A percentile compares a stretch with the other conserved stretches of the same genome.
phyloP scores from a whole-genome alignment of 1,284 basidiomycete species.

The Ustilago esculenta region DNA sequence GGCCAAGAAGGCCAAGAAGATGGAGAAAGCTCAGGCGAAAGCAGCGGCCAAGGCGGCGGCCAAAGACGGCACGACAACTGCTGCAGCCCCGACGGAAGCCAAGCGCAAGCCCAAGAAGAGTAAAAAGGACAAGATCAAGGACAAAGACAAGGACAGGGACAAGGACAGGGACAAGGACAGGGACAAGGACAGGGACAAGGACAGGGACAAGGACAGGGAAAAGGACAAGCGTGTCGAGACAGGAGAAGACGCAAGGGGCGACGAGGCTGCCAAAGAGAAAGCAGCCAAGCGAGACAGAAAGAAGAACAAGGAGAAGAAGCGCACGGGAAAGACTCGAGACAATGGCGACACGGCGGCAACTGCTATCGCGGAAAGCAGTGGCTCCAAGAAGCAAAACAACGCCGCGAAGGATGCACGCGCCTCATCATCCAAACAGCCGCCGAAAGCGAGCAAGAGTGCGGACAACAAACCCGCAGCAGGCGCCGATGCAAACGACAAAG shows the following conservation, averaged over 20 bases:
- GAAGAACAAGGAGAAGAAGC: conserved; percentile 12
- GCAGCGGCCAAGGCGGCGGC: conserved; percentile 3
- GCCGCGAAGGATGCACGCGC: no score
- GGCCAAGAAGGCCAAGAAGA: conserved; percentile 34
- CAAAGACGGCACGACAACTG: background rate
- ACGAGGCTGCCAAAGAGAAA: conserved; percentile 7
- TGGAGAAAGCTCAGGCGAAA: conserved; percentile 12
- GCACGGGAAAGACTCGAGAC: background rate
- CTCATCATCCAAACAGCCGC: background rate
- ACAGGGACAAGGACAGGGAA: conserved; percentile 16
- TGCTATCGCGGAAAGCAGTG: background rate
- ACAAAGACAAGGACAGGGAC: no score
- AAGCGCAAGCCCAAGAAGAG: conserved; percentile 11
- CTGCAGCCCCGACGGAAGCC: background rate
- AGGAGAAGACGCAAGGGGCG: background rate
- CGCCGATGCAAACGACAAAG: background rate
- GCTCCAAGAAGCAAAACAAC: background rate
- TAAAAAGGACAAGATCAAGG: conserved; percentile 12
- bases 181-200: no score
- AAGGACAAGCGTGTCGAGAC: conserved; percentile 10
- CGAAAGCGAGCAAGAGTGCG: conserved; percentile 8
- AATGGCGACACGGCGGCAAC: background rate
- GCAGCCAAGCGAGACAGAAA: conserved; percentile 3
- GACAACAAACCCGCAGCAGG: background rate
- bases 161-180: no score